Evolutionary conservation across 2,329 filamentous ascomycete species (phyloP), one percentile per base, ranked within the genome.

Genomic region (Penicillium sp.): DNA sequence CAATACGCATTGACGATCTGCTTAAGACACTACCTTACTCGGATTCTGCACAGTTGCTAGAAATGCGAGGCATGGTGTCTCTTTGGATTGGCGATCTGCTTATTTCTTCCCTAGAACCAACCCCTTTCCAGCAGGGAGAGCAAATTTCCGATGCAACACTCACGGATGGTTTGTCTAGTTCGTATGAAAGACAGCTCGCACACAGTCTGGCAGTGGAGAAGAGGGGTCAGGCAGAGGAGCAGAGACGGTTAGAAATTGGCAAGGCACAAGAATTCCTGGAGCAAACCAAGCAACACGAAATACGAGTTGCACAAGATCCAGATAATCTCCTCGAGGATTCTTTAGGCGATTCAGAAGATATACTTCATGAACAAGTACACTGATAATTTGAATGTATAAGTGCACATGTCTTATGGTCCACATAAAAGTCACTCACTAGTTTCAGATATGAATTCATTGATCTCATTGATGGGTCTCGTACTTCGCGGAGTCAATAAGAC

Each of bases 21-120:
- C 82, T 95, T 72, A 79, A 82, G 41, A 86, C 82, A 33, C 81
- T 85, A 23, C 90, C 90, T 0, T 96, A 86, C 67, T 85, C 85
- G 27, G 85, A 86, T 54, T 86, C 86, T 62, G 72, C 78, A 4
- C 83, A 86, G 57, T 75, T 96, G 56, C 76, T 92, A 44, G 79
- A 87, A 46, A 75, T 96, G 23, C 81, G 90, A 49, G 91, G 83
- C 8, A 90, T 91, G 82, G 75, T 92, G 6, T 84, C 85, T 1
- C 76, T 94, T 15, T 96, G 90, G 80, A 78, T 90, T 15, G 88
- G 82, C 6, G 90, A 96, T 69, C 74, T 96, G 27, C 65, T 70
- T 31, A 51, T 75, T 7, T 72, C 67, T 3, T 74, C 70, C 5
- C 51, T 76, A 12, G 63, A 61, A 20, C 61, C 66, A 22, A 59